Evolutionary conservation across 768 basidiomycete genomes (phyloP).

Genomic region (Scleroderma citrinum): DNA sequence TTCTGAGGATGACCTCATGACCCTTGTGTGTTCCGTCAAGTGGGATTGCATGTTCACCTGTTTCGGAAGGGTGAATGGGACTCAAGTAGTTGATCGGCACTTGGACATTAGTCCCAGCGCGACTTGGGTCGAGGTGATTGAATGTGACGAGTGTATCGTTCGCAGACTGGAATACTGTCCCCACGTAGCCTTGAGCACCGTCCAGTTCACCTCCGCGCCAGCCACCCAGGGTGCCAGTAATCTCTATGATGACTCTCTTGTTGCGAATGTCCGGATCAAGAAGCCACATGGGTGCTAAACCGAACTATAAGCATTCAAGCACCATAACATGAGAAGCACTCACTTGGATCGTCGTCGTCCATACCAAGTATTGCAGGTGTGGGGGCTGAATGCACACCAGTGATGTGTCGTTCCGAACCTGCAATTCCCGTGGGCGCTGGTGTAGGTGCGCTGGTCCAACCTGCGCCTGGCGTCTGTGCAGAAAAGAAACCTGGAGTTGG

Average conservation of each 20-base stretch:
- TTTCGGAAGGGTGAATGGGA: slow-evolving; percentile 33
- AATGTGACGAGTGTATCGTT: slow-evolving; percentile 25
- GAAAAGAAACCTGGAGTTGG: slow-evolving; percentile 32
- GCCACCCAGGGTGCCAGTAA: slow-evolving; percentile 16
- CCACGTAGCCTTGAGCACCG: slow-evolving; percentile 24
- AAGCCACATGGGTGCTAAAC: slow-evolving; percentile 21
- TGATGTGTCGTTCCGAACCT: slow-evolving; percentile 14
- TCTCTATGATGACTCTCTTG: slow-evolving; percentile 27
- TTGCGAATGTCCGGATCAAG: slow-evolving; percentile 21
- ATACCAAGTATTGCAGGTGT: slow-evolving; percentile 23
- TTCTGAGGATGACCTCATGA: slow-evolving; percentile 39
- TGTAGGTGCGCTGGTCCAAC: slow-evolving; percentile 27
- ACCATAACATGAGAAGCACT: slow-evolving; percentile 9
- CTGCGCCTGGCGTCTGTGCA: slow-evolving; percentile 26
- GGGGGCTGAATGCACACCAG: slow-evolving; percentile 22
- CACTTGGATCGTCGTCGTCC: slow-evolving; percentile 26
- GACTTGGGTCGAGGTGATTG: slow-evolving; percentile 25
- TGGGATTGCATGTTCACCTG: slow-evolving; percentile 45
- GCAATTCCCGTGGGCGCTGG: slow-evolving; percentile 19
- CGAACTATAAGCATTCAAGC: slow-evolving; percentile 19
- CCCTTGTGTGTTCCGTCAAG: slow-evolving; percentile 41
- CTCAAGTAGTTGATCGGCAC: slow-evolving; percentile 37
- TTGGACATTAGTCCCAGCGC: slow-evolving; percentile 30
- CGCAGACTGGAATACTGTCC: slow-evolving; percentile 18
- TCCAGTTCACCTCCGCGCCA: slow-evolving; percentile 28